Evolutionary conservation across 441 rosid genomes (phyloP).

Genomic region (Adansonia gregorii): DNA sequence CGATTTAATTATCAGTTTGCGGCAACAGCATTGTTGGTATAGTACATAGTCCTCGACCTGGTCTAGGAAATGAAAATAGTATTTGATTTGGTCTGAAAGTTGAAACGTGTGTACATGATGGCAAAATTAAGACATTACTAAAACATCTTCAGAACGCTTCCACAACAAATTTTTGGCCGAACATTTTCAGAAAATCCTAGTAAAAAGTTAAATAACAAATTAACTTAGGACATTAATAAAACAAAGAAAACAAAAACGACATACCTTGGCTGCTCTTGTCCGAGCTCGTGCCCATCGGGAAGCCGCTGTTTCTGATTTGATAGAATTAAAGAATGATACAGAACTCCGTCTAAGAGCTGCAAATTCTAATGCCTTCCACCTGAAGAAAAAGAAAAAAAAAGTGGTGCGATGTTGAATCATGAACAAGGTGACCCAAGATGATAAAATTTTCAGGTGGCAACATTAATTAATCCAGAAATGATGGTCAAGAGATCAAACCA

Average conservation of each 20-base stretch:
- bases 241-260: background rate
- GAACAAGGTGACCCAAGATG: background rate
- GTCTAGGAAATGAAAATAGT: background rate
- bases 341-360: constrained; percentile 54
- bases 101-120: background rate
- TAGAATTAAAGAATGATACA: constrained; percentile 43
- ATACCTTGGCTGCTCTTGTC: constrained; percentile 63
- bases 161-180: background rate
- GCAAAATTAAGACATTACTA: background rate
- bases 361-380: constrained; percentile 66
- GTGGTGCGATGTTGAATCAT: background rate
- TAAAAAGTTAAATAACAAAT: background rate
- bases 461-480: background rate
- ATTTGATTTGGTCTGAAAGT: background rate
- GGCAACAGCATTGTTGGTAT: background rate
- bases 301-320: constrained; percentile 58
- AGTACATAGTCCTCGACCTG: background rate
- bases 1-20: background rate
- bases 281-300: constrained; percentile 75
- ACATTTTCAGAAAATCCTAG: background rate
- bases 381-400: background rate
- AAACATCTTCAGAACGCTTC: too few species aligned
- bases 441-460: background rate
- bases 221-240: background rate
- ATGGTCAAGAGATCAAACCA: constrained; percentile 30